Percentiles rank a stretch among this genome's conserved stretches.
Evolutionary conservation across 2,329 filamentous ascomycete genomes (phyloP).

Genomic region (Scytalidium sp.): DNA sequence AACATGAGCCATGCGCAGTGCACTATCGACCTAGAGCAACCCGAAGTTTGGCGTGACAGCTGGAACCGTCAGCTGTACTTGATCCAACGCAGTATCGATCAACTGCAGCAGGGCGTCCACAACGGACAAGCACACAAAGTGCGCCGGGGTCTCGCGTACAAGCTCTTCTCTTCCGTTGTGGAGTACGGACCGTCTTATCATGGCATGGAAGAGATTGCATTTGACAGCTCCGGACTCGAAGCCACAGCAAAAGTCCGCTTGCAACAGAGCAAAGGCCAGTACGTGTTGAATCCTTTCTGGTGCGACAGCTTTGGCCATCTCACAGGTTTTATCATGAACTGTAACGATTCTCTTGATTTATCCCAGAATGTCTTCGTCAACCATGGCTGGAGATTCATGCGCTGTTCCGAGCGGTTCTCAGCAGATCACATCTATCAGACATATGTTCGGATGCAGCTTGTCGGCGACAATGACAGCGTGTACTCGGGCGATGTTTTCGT

Average conservation of each 20-base stretch:
- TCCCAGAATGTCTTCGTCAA: slow-evolving; percentile 55
- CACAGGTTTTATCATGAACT: slow-evolving; percentile 60
- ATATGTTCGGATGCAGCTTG: slow-evolving; percentile 56
- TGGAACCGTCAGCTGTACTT: slow-evolving; percentile 9
- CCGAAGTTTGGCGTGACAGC: slow-evolving; percentile 2
- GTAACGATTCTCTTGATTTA: slow-evolving; percentile 52
- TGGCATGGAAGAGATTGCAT: slow-evolving; percentile 56
- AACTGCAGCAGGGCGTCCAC: slow-evolving; percentile 6
- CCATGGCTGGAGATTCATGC: slow-evolving; percentile 55
- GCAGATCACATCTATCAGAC: slow-evolving; percentile 47
- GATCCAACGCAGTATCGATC: slow-evolving; percentile 7
- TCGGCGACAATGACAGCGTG: slow-evolving; percentile 40
- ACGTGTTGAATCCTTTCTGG: slow-evolving; percentile 54
- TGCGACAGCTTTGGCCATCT: slow-evolving; percentile 58
- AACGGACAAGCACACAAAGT: slow-evolving; percentile 65
- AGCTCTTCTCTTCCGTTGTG: slow-evolving; percentile 57
- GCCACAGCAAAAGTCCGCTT: slow-evolving; percentile 41
- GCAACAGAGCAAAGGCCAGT: slow-evolving; percentile 44
- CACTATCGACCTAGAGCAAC: slow-evolving; percentile 10
- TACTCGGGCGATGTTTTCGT: slow-evolving; percentile 53
- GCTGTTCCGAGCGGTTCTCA: slow-evolving; percentile 45
- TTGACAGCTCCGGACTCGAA: slow-evolving; percentile 43
- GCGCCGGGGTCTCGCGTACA: slow-evolving; percentile 71
- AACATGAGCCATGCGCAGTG: slow-evolving; percentile 12
- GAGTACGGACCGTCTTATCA: slow-evolving; percentile 50